Evolutionary conservation across 352 stramenopile species (phyloP).

Genomic region (Globisporangium lucens): DNA sequence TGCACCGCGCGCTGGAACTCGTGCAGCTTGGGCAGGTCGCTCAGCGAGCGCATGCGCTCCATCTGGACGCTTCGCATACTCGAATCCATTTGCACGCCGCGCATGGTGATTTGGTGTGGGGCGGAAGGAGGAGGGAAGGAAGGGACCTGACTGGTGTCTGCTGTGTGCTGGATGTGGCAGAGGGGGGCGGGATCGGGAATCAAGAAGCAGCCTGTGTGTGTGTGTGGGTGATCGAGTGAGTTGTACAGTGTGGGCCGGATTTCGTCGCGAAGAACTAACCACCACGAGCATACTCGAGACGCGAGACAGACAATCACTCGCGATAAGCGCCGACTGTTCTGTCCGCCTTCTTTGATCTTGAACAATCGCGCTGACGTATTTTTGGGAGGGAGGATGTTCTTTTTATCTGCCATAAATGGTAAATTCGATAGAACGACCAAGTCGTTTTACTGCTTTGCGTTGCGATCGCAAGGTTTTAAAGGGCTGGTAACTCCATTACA

Average conservation of each 20-base stretch:
- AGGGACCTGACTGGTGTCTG: neutral
- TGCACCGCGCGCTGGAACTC: slow-evolving; percentile 68
- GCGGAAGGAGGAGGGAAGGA: neutral
- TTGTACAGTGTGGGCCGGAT: slow-evolving; percentile 6
- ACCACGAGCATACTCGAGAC: too few species aligned
- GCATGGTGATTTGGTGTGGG: neutral
- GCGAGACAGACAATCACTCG: slow-evolving; percentile 8
- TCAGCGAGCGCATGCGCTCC: slow-evolving; percentile 20
- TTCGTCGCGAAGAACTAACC: neutral
- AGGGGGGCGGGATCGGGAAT: neutral
- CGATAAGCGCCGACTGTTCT: slow-evolving; percentile 1
- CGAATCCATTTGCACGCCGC: slow-evolving; percentile 5
- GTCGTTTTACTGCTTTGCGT: too few species aligned
- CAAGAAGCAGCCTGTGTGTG: neutral
- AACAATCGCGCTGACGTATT: neutral
- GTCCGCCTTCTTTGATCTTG: slow-evolving; percentile 11
- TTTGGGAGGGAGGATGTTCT: too few species aligned
- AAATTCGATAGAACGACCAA: too few species aligned
- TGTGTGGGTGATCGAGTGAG: slow-evolving; percentile 4
- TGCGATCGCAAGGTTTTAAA: too few species aligned
- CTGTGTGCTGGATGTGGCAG: neutral
- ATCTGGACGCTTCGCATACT: slow-evolving; percentile 14
- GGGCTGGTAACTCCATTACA: too few species aligned
- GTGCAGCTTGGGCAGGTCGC: slow-evolving; percentile 57
- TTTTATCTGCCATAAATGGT: too few species aligned